Base-by-base conservation (phyloP, 495 filamentous ascomycete genomes). In the Chaetomium fimeti region DNA sequence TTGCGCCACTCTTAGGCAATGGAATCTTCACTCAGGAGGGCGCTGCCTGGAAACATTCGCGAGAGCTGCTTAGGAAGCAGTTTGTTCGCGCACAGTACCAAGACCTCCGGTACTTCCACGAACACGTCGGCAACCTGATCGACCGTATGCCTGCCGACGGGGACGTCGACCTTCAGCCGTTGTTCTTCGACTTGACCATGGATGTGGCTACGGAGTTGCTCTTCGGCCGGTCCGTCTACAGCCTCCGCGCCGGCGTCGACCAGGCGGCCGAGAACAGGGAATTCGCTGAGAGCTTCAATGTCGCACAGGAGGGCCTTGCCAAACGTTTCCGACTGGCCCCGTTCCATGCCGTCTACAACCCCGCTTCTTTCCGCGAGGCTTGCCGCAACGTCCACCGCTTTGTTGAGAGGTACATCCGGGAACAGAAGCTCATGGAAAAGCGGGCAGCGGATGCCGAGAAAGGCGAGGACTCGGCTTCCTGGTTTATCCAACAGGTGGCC, bases 61-160 rank as follows among this genome's bases (percentile, higher is more conserved):
- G 70, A 0, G 52, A 64, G 15, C 63, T 70, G 2, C 76, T 87
- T 18, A 79, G 82, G 0, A 82, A 78, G 7, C 81, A 84, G 40
- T 86, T 87, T 61, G 75, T 76, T 27, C 79, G 81, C 7, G 77
- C 79, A 20, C 83, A 84, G 51, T 66, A 70, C 36, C 62, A 71
- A 24, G 67, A 76, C 43, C 54, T 85, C n/a, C 79, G 69, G 24
- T 38, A 64, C 20, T 70, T 78, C 38, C 49, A 66, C 43, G 65
- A 71, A 28, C 80, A 83, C 68, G 79, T 84, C 20, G 69, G 78
- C 63, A 75, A 82, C 52, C 78, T 83, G 13, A 75, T 56, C 71
- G 69, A 27, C 63, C 79, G 36, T 70, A 73, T 59, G 65, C 72
- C 75, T 3, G 73, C 68, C 7, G 64, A 67, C 1, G 72, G 70